Evolutionary conservation across 148 eudicot genomes (phyloP).

Genomic region (Chenopodium album): DNA sequence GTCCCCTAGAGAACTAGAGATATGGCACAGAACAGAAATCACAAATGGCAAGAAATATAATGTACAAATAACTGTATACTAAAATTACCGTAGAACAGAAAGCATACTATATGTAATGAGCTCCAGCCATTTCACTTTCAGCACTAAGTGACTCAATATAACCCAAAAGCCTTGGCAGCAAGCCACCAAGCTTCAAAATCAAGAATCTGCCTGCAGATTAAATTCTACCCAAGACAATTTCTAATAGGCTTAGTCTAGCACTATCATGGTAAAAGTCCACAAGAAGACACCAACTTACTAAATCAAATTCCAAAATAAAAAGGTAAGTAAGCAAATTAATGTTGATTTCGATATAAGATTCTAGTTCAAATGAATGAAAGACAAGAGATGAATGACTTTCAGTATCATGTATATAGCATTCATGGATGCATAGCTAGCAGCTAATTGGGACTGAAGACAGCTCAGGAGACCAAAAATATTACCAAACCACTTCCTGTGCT

Average conservation of each 20-base stretch:
- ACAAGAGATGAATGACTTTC: not conserved
- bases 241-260: not conserved
- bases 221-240: not conserved
- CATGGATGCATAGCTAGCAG: not conserved
- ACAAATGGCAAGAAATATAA: not conserved
- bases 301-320: not conserved
- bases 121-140: not conserved
- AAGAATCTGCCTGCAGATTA: not conserved
- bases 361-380: not conserved
- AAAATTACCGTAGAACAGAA: not conserved
- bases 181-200: not conserved
- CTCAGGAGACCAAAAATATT: slow-evolving; percentile 24
- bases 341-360: not conserved
- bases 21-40: not conserved
- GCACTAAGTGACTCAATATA: not conserved
- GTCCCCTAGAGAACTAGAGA: not conserved
- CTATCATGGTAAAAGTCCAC: not conserved
- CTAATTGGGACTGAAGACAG: not conserved
- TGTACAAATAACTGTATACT: not conserved
- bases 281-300: not conserved
- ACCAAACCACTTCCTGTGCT: slow-evolving; percentile 95
- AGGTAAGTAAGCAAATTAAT: not conserved
- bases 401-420: not conserved
- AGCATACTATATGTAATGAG: not conserved
- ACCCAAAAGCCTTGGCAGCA: not conserved